Conservation (phyloP, 208 protist genomes). For the Tritrichomonas musculus region DNA sequence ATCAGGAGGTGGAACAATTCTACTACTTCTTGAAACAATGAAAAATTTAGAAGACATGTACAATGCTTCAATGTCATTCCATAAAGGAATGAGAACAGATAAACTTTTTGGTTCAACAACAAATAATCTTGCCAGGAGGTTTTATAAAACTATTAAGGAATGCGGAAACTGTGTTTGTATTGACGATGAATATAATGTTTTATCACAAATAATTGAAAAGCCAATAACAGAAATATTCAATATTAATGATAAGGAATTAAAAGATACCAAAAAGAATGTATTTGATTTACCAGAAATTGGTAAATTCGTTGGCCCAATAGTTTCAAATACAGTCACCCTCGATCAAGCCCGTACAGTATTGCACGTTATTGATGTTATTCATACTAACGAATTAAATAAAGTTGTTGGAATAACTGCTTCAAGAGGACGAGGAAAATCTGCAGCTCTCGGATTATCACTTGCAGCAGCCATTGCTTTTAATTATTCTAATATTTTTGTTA, state of each 20-base stretch:
- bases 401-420: slow-evolving; percentile 89
- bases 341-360: slow-evolving; percentile 89
- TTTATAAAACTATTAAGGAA: slow-evolving; percentile 87
- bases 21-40: slow-evolving; percentile 92
- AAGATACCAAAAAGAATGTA: neutral
- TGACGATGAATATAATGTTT: slow-evolving; percentile 95
- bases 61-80: slow-evolving; percentile 90
- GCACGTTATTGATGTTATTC: slow-evolving; percentile 87
- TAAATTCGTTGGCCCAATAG: slow-evolving; percentile 71
- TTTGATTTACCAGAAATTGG: slow-evolving; percentile 51
- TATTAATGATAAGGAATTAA: neutral
- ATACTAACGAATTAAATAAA: slow-evolving; percentile 82
- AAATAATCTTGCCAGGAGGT: slow-evolving; percentile 95
- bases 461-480: slow-evolving; percentile 85
- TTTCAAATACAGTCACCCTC: slow-evolving; percentile 74
- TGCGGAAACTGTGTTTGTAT: slow-evolving; percentile 84
- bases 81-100: neutral
- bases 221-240: neutral
- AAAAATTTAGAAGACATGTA: slow-evolving; percentile 85
- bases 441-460: slow-evolving; percentile 76
- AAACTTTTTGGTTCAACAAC: slow-evolving; percentile 72
- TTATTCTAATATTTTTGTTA: slow-evolving; percentile 99
- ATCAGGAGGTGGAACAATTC: slow-evolving; percentile 88
- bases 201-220: slow-evolving; percentile 49
- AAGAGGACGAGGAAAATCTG: slow-evolving; percentile 93